These are phyloP conservation scores for Kodamaea suecica DNA, from an alignment of 1,139 yeast genomes.

Conservation along the genomic window DNA sequence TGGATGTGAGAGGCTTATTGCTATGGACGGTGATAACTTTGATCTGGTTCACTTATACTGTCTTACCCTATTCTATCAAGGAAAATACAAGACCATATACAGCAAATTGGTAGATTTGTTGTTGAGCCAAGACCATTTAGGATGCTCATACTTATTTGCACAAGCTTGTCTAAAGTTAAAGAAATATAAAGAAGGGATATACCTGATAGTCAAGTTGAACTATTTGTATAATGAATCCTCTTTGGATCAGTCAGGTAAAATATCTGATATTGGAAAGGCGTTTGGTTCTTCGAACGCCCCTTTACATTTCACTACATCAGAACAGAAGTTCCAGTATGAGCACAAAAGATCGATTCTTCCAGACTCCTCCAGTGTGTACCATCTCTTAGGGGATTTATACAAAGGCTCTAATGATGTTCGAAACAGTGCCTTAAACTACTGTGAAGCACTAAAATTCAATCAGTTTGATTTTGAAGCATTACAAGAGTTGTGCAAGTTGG, in stretches of 20 bases:
- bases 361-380: conserved; percentile 61
- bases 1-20: conserved; percentile 72
- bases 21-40: conserved; percentile 46
- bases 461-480: conserved; percentile 88
- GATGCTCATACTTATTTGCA: conserved; percentile 71
- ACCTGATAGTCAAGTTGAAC: conserved; percentile 42
- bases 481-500: conserved; percentile 69
- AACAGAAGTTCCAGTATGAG: conserved; percentile 34
- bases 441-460: conserved; percentile 65
- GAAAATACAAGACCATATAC: conserved; percentile 60
- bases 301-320: conserved; percentile 22
- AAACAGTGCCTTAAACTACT: conserved; percentile 64
- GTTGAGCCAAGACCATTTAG: conserved; percentile 48
- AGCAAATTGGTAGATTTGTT: conserved; percentile 38
- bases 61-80: conserved; percentile 53
- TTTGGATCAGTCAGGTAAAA: conserved; percentile 5
- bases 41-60: conserved; percentile 66
- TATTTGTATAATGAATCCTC: conserved; percentile 37
- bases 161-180: conserved; percentile 59
- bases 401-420: conserved; percentile 49
- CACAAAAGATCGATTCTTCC: conserved; percentile 45
- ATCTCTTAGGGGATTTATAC: conserved; percentile 70
- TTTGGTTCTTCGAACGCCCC: conserved; percentile 6
- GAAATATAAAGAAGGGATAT: conserved; percentile 61
- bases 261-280: conserved; percentile 2